These are phyloP conservation scores for Dipteronia dyeriana DNA, from an alignment of 345 rosid genomes.

Conservation along the genomic window DNA sequence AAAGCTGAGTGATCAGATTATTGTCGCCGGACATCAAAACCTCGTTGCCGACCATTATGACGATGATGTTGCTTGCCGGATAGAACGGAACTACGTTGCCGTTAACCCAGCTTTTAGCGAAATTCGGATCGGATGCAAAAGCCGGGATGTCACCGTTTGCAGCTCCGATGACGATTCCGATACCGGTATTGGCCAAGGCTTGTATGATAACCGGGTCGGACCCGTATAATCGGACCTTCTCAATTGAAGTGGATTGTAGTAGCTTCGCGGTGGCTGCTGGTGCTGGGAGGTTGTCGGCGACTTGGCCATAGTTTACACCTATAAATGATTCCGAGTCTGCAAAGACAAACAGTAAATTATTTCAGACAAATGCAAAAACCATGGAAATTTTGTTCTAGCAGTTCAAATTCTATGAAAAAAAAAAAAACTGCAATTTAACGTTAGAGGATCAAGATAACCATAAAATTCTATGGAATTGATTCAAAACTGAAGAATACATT, in stretches of 20 bases:
- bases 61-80: conserved; percentile 78
- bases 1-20: conserved; percentile 55
- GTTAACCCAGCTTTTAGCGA: conserved; percentile 65
- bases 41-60: conserved; percentile 82
- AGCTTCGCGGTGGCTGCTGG: conserved; percentile 75
- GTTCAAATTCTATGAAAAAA: neutral
- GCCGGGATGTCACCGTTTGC: conserved; percentile 75
- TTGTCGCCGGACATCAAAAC: conserved; percentile 48
- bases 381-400: neutral
- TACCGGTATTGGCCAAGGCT: conserved; percentile 75
- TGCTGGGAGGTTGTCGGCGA: conserved; percentile 81
- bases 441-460: neutral
- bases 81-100: conserved; percentile 70
- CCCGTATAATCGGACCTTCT: conserved; percentile 76
- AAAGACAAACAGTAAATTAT: neutral
- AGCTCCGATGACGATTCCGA: conserved; percentile 71
- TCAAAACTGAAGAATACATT: neutral
- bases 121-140: conserved; percentile 65
- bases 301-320: conserved; percentile 84
- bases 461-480: neutral
- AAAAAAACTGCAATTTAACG: neutral
- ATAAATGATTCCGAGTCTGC: conserved; percentile 73
- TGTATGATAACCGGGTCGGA: conserved; percentile 70
- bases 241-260: conserved; percentile 68
- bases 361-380: neutral